phyloP scores from a whole-genome alignment of 371 early-diverging fungal genomes.

The Dinochytrium kinnereticum region DNA sequence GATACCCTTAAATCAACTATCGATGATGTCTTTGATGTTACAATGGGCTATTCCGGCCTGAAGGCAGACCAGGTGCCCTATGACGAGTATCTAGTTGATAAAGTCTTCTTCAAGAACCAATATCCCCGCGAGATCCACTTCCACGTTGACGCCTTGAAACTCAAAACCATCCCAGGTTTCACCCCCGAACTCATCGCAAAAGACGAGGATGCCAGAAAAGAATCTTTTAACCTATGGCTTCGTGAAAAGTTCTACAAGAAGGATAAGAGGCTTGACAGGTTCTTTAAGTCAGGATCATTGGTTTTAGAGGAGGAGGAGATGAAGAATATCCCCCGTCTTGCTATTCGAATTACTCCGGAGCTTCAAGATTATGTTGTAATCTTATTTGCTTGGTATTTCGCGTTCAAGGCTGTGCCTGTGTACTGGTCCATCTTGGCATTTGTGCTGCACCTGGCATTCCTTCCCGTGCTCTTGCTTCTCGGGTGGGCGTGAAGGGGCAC shows the following conservation, averaged over 20 bases:
- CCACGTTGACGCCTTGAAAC: slow-evolving; percentile 69
- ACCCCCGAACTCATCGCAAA: slow-evolving; percentile 64
- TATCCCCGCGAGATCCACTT: slow-evolving; percentile 81
- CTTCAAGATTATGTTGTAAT: slow-evolving; percentile 11
- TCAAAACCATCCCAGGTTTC: slow-evolving; percentile 36
- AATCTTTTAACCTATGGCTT: slow-evolving; percentile 65
- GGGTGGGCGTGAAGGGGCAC: neutral
- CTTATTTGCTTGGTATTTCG: neutral
- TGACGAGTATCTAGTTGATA: slow-evolving; percentile 75
- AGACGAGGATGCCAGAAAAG: slow-evolving; percentile 28
- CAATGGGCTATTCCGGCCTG: slow-evolving; percentile 85
- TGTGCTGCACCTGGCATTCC: neutral
- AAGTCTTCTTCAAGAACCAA: slow-evolving; percentile 67
- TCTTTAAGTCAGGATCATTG: slow-evolving; percentile 68
- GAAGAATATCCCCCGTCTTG: neutral
- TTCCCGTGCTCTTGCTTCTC: neutral
- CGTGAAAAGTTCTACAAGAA: slow-evolving; percentile 79
- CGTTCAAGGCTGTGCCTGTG: neutral
- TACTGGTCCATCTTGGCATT: slow-evolving; percentile 13
- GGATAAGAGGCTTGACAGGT: slow-evolving; percentile 77
- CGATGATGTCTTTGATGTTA: slow-evolving; percentile 80
- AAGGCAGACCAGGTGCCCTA: slow-evolving; percentile 77
- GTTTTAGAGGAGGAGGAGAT: neutral
- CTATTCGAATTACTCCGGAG: neutral
- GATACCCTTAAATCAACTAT: slow-evolving; percentile 54